Evolutionary conservation across 1,284 basidiomycete genomes (phyloP).

Genomic region (Trichosporon faecale): DNA sequence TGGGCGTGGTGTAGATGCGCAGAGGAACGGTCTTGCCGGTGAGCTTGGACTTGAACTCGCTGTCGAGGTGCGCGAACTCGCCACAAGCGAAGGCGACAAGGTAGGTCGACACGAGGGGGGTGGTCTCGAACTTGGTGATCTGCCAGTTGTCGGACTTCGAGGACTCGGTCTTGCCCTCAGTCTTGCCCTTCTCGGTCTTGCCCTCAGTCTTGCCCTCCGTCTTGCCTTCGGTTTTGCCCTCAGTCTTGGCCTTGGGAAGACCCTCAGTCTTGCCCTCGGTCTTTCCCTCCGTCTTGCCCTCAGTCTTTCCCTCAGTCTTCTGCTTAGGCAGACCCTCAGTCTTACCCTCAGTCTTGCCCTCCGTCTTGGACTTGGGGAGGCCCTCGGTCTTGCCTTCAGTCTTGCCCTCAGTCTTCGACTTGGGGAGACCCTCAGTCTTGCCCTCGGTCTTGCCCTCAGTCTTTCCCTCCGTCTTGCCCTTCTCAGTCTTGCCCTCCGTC

Average conservation of each 20-base stretch:
- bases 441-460: constrained; percentile 47
- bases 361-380: no score
- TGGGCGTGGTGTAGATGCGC: constrained; percentile 83
- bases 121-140: constrained; percentile 72
- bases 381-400: constrained; percentile 45
- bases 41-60: constrained; percentile 74
- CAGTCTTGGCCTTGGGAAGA: constrained; percentile 40
- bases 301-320: constrained; percentile 42
- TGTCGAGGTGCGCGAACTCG: constrained; percentile 69
- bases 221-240: constrained; percentile 40
- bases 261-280: constrained; percentile 42
- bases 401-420: constrained; percentile 48
- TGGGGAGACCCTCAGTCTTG: constrained; percentile 36
- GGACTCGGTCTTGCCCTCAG: constrained; percentile 19
- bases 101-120: constrained; percentile 83
- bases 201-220: constrained; percentile 45
- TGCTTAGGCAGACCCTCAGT: constrained; percentile 41
- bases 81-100: constrained; percentile 90
- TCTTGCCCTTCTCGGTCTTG: constrained; percentile 47
- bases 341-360: constrained; percentile 46
- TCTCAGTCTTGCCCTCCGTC: constrained; percentile 33
- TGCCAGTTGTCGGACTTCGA: constrained; percentile 60
- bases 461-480: constrained; percentile 44
- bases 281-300: constrained; percentile 49
- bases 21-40: constrained; percentile 79